Conservation (phyloP, 768 basidiomycete genomes). For the Omphalotus guepiniiformis region DNA sequence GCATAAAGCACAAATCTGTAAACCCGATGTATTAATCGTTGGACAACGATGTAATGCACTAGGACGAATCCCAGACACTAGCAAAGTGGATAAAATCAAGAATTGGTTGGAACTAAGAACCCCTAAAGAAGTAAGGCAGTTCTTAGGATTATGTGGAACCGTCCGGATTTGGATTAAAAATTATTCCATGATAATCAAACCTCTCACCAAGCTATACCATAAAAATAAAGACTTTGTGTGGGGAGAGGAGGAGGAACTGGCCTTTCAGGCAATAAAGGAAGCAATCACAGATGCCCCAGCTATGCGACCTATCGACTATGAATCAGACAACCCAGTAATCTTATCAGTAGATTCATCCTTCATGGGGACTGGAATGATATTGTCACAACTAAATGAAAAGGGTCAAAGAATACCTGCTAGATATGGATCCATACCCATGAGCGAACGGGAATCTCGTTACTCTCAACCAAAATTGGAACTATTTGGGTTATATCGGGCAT, state of each 20-base stretch:
- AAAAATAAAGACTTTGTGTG: conserved; percentile 23
- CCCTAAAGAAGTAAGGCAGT: too few species aligned
- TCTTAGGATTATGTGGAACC: too few species aligned
- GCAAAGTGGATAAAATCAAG: conserved; percentile 22
- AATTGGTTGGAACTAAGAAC: conserved; percentile 18
- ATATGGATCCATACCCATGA: conserved; percentile 13
- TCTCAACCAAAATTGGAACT: conserved; percentile 26
- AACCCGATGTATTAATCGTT: conserved; percentile 19
- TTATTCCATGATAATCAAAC: too few species aligned
- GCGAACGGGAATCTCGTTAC: conserved; percentile 14
- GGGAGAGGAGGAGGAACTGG: conserved; percentile 11
- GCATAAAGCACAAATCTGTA: conserved; percentile 25
- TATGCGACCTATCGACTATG: conserved; percentile 33
- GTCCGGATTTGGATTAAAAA: too few species aligned
- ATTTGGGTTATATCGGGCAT: conserved; percentile 25
- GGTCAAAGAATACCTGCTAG: background rate
- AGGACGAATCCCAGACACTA: conserved; percentile 24
- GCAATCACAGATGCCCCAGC: too few species aligned
- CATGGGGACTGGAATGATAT: conserved; percentile 12
- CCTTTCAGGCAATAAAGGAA: background rate
- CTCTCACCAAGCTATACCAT: conserved; percentile 15
- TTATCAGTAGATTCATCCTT: conserved; percentile 29
- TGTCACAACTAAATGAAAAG: too few species aligned
- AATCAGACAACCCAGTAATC: conserved; percentile 18
- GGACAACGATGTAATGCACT: conserved; percentile 29